phyloP scores from a whole-genome alignment of 1,139 yeast genomes.

The Pichia kudriavzevii region DNA sequence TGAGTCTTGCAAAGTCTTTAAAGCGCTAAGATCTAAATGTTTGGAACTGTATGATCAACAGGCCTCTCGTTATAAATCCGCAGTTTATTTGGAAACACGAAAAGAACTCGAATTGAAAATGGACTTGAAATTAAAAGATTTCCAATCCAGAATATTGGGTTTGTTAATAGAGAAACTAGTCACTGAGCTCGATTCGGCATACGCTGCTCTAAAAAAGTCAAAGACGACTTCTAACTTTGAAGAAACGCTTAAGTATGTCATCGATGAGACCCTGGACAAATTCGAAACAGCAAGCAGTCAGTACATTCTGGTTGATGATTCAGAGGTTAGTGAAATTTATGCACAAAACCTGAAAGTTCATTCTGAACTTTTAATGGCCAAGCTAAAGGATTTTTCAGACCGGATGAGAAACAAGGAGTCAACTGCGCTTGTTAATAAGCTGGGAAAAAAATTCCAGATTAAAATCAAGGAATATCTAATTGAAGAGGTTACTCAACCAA shows the following conservation, averaged over 20 bases:
- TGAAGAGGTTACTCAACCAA: constrained; percentile 38
- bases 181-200: constrained; percentile 13
- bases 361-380: constrained; percentile 18
- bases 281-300: constrained; percentile 1
- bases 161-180: constrained; percentile 28
- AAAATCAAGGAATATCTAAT: constrained; percentile 36
- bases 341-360: neutral
- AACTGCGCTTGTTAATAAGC: constrained; percentile 31
- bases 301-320: constrained; percentile 2
- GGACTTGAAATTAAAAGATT: constrained; percentile 34
- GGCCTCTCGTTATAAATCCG: constrained; percentile 65
- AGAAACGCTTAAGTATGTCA: neutral
- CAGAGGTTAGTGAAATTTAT: constrained; percentile 1
- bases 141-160: constrained; percentile 5
- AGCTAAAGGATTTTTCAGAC: constrained; percentile 23
- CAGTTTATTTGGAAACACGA: constrained; percentile 61
- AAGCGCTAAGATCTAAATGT: constrained; percentile 36
- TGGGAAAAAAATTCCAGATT: constrained; percentile 35
- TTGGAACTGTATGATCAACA: constrained; percentile 51
- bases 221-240: constrained; percentile 2
- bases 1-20: constrained; percentile 34
- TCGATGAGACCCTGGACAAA: neutral
- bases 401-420: constrained; percentile 40
- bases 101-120: constrained; percentile 40
- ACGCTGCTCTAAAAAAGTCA: constrained; percentile 5